Evolutionary conservation across 345 rosid genomes (phyloP).

Genomic region (Gossypium raimondii): DNA sequence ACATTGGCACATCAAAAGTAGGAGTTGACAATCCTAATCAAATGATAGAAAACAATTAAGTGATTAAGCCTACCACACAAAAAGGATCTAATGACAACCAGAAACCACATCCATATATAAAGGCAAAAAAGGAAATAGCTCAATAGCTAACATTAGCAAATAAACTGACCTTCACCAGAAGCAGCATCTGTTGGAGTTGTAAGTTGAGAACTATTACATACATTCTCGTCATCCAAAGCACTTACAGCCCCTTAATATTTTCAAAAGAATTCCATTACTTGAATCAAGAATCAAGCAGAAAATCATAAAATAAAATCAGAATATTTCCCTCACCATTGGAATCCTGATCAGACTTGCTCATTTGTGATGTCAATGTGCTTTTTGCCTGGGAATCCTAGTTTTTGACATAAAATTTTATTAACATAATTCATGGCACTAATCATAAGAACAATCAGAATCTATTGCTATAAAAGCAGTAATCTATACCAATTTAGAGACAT

Average conservation of each 20-base stretch:
- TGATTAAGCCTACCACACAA: not conserved
- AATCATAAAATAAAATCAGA: conserved; percentile 17
- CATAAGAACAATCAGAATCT: not conserved
- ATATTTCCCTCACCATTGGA: conserved; percentile 66
- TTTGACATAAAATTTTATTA: conserved; percentile 10
- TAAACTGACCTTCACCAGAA: conserved; percentile 47
- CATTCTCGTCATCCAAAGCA: conserved; percentile 51
- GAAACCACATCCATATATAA: not conserved
- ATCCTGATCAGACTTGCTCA: conserved; percentile 57
- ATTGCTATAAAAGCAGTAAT: not conserved
- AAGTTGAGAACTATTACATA: conserved; percentile 44
- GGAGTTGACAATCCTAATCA: conserved; percentile 44
- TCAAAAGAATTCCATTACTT: conserved; percentile 21
- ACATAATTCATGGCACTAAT: not conserved
- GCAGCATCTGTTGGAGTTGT: conserved; percentile 34
- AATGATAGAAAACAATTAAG: conserved; percentile 1
- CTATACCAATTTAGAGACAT: conserved; percentile 46
- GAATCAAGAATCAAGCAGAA: conserved; percentile 21
- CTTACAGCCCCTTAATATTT: conserved; percentile 54
- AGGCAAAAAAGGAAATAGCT: not conserved
- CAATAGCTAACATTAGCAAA: not conserved
- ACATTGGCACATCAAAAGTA: conserved; percentile 40
- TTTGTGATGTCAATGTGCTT: conserved; percentile 36
- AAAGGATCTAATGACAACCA: not conserved
- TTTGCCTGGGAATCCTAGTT: conserved; percentile 43